Evolutionary conservation across 169 alveolate genomes (phyloP).

Genomic region (Plasmodium fragile): DNA sequence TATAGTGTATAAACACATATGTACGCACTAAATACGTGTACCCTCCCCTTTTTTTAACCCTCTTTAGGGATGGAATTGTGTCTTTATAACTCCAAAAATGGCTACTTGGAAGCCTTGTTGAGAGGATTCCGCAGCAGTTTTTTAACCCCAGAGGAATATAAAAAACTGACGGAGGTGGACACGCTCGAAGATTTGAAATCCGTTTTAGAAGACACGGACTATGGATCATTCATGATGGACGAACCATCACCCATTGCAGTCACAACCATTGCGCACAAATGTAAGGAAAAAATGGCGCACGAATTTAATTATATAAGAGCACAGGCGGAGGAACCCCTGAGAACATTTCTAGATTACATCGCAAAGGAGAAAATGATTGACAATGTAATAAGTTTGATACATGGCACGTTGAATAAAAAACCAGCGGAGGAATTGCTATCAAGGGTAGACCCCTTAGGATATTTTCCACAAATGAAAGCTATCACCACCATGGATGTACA

Average conservation of each 20-base stretch:
- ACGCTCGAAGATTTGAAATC: constrained; percentile 93
- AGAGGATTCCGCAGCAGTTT: constrained; percentile 97
- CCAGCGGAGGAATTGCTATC: constrained; percentile 92
- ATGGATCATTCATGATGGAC: constrained; percentile 94
- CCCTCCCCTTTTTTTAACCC: neutral
- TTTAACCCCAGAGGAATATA: constrained; percentile 95
- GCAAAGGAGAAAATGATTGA: constrained; percentile 98
- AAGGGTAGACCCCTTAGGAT: constrained; percentile 98
- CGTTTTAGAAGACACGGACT: constrained; percentile 98
- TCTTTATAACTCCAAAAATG: constrained; percentile 95
- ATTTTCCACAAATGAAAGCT: constrained; percentile 97
- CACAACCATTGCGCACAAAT: constrained; percentile 91
- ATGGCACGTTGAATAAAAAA: constrained; percentile 96
- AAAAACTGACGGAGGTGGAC: constrained; percentile 89
- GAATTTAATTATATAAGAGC: constrained; percentile 94
- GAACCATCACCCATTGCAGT: constrained; percentile 95
- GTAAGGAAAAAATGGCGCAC: constrained; percentile 96
- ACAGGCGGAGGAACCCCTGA: constrained; percentile 92
- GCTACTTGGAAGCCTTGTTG: constrained; percentile 97
- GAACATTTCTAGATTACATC: constrained; percentile 89
- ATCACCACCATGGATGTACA: constrained; percentile 94
- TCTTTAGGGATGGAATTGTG: constrained; percentile 91
- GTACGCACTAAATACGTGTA: neutral
- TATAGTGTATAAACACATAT: neutral
- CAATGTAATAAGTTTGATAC: constrained; percentile 97